These are phyloP conservation scores for Mrakia hoshinonis DNA, from an alignment of 768 basidiomycete species.

Conservation along the genomic window DNA sequence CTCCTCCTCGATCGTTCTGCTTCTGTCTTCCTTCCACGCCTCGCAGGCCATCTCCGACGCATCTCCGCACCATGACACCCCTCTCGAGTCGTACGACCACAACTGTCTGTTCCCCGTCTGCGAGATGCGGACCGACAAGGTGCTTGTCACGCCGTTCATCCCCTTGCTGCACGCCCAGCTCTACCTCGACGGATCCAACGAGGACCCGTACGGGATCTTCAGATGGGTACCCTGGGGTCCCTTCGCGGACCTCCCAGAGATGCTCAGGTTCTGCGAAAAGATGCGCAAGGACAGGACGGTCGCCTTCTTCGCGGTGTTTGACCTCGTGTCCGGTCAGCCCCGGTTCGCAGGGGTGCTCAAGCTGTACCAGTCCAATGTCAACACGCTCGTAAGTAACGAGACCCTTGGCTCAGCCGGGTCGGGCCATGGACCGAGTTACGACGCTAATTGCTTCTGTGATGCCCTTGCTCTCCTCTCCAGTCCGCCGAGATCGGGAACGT, in stretches of 20 bases:
- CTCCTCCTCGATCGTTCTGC: not conserved
- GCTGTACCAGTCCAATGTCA: not conserved
- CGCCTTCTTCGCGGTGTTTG: not conserved
- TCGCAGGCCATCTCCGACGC: no score
- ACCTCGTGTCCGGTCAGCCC: not conserved
- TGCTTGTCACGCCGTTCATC: slow-evolving; percentile 16
- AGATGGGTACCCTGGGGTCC: slow-evolving; percentile 5
- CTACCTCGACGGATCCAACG: slow-evolving; percentile 13
- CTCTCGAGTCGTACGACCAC: slow-evolving; percentile 18
- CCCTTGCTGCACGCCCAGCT: slow-evolving; percentile 15
- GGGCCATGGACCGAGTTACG: not conserved
- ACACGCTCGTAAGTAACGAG: not conserved
- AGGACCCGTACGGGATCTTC: not conserved
- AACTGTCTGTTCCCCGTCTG: slow-evolving; percentile 26
- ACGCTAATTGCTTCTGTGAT: not conserved
- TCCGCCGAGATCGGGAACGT: slow-evolving; percentile 8
- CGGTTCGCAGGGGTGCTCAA: slow-evolving; percentile 3
- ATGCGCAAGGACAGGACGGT: not conserved
- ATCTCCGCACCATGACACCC: slow-evolving; percentile 6
- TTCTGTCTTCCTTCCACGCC: no score
- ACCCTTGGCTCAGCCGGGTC: no score
- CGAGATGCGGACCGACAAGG: slow-evolving; percentile 10
- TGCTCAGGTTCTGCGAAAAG: not conserved
- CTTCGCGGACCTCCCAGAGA: not conserved
- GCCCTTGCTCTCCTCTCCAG: not conserved